Evolutionary conservation across 1,284 basidiomycete genomes (phyloP), one percentile per base, ranked within the genome.

Genomic region (Pseudozyma sp.): DNA sequence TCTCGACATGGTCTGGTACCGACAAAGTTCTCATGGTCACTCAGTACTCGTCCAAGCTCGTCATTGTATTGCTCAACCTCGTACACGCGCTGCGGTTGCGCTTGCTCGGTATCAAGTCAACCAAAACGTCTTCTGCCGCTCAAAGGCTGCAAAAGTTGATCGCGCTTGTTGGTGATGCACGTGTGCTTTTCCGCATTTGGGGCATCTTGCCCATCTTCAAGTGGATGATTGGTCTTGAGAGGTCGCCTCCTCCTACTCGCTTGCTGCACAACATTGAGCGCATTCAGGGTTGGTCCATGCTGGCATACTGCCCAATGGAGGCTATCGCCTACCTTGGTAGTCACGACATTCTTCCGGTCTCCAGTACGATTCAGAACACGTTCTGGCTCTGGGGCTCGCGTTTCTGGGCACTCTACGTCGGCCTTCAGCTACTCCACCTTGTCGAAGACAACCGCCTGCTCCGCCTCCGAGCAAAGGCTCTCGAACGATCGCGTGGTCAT

Each of bases 1-100:
- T 85, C 31, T 71, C 75, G 18, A 82, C 83, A 16, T 85, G 83
- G 83, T 78, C 69, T 35, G 83, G 83, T 13, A 79, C 81, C 5
- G 83, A 85, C 61, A 85, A 85, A 69, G 65, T 61, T 5, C 71
- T 85, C 34, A 85, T 85, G 83, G 57, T 83, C 19, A 81, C 79
- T 5, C 83, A 85, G 51, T 85, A 85, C 62, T 66, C 69, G 8
- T 71, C 70, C 51, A 82, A 83, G 51, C 67, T 83, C 35, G 56
- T 85, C 21, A 73, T 84, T 10, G 77, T 77, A 12, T 45, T 85
- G 12, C 73, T 85, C 48, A 67, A 79, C 38, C 65, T 80, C 10
- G 76, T 79, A 45, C 78, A 83, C 52, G 69, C 74, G 0, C 51
- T 83, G 43, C 74, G 81, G 31, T 45, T 78, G 45, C 75, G 82